These are phyloP conservation scores for Coemansia sp. DNA, from an alignment of 192 early-diverging fungal genomes.

Conservation along the genomic window DNA sequence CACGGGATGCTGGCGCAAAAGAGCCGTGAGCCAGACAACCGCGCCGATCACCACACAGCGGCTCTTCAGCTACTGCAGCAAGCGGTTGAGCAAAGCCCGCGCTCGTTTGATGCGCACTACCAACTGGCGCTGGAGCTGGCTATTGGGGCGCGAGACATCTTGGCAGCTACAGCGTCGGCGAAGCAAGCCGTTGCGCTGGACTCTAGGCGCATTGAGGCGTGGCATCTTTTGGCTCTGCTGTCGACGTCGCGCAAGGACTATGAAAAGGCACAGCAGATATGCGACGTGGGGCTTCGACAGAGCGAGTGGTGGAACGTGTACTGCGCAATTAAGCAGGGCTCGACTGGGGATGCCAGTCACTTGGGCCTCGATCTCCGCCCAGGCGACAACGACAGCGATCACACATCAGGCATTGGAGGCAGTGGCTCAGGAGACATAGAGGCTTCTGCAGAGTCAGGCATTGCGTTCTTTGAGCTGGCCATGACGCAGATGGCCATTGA, in stretches of 20 bases:
- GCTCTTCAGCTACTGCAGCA: slow-evolving; percentile 61
- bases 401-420: not conserved
- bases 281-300: slow-evolving; percentile 66
- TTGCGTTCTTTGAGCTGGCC: slow-evolving; percentile 64
- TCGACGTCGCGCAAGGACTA: slow-evolving; percentile 72
- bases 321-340: slow-evolving; percentile 19
- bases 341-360: slow-evolving; percentile 15
- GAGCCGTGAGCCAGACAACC: slow-evolving; percentile 67
- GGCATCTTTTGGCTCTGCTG: slow-evolving; percentile 75
- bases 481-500: slow-evolving; percentile 65
- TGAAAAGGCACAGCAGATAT: slow-evolving; percentile 64
- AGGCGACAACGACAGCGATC: slow-evolving; percentile 19
- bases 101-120: slow-evolving; percentile 65
- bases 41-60: slow-evolving; percentile 64
- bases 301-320: slow-evolving; percentile 58
- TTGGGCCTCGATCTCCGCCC: slow-evolving; percentile 14
- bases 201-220: slow-evolving; percentile 65
- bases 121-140: slow-evolving; percentile 73
- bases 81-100: slow-evolving; percentile 60
- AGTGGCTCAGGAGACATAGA: not conserved
- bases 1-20: slow-evolving; percentile 40
- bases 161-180: slow-evolving; percentile 59
- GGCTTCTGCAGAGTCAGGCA: slow-evolving; percentile 52
- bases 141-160: slow-evolving; percentile 63
- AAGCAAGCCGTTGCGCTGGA: slow-evolving; percentile 63